phyloP scores from a whole-genome alignment of 441 rosid genomes.

The Pelargonium australe region DNA sequence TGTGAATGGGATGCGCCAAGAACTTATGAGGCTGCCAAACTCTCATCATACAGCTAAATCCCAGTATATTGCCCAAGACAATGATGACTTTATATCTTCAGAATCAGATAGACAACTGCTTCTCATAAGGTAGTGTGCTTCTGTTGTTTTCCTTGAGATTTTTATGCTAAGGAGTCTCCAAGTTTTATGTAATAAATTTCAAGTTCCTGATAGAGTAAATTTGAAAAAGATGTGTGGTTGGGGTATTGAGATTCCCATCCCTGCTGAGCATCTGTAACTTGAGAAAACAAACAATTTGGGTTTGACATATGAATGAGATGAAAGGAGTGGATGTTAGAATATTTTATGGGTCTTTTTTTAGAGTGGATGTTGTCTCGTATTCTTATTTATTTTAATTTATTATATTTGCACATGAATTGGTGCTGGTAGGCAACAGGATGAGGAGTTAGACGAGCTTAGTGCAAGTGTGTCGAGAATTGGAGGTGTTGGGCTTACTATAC shows the following conservation, averaged over 20 bases:
- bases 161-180: no score
- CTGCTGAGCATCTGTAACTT: neutral
- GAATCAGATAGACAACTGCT: constrained; percentile 95
- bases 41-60: constrained; percentile 45
- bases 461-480: constrained; percentile 89
- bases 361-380: neutral
- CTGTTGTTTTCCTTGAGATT: no score
- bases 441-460: constrained; percentile 94
- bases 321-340: neutral
- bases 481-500: constrained; percentile 93
- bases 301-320: neutral
- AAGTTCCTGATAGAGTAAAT: no score
- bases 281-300: neutral
- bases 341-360: neutral
- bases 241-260: no score
- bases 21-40: constrained; percentile 77
- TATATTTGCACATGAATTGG: constrained; percentile 15
- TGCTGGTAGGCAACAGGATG: constrained; percentile 78
- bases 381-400: constrained; percentile 13
- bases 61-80: constrained; percentile 48
- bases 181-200: no score
- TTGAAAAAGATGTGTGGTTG: no score
- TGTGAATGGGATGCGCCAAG: constrained; percentile 62
- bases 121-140: constrained; percentile 67
- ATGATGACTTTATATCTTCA: constrained; percentile 72